phyloP scores from a whole-genome alignment of 1,284 basidiomycete genomes.

The Sphagnurus paluster region DNA sequence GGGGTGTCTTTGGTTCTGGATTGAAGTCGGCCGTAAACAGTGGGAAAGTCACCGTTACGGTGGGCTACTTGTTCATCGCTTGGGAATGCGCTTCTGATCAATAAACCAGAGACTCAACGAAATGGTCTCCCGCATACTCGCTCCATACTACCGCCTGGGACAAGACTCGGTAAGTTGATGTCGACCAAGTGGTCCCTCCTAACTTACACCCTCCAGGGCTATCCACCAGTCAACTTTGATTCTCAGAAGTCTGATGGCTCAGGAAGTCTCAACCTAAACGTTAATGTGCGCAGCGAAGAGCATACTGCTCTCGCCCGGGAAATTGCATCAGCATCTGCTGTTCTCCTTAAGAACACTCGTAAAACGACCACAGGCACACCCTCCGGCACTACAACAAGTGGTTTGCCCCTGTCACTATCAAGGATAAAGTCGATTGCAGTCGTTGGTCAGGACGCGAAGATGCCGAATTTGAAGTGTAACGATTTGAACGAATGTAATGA shows the following conservation, averaged over 20 bases:
- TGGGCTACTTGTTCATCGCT: constrained; percentile 26
- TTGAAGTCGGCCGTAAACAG: constrained; percentile 36
- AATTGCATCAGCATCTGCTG: constrained; percentile 69
- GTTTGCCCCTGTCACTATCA: constrained; percentile 48
- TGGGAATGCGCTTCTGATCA: background rate
- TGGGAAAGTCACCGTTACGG: constrained; percentile 46
- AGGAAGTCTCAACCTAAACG: constrained; percentile 46
- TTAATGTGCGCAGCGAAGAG: constrained; percentile 60
- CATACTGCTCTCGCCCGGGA: constrained; percentile 59
- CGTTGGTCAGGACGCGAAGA: constrained; percentile 44
- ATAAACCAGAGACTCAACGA: constrained; percentile 53
- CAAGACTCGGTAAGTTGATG: constrained; percentile 41
- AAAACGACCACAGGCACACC: constrained; percentile 29
- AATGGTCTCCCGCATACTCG: constrained; percentile 67
- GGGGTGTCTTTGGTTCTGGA: constrained; percentile 31
- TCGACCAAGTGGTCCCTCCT: too few species aligned
- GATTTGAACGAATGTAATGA: constrained; percentile 46
- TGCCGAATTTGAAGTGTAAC: constrained; percentile 41
- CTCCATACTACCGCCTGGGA: constrained; percentile 58
- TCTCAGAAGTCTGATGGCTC: constrained; percentile 48
- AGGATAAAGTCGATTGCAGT: constrained; percentile 45
- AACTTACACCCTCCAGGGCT: constrained; percentile 34
- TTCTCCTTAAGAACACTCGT: constrained; percentile 77
- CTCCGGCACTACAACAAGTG: constrained; percentile 35
- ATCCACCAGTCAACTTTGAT: constrained; percentile 55